These are phyloP conservation scores for Lentinula detonsa DNA, from an alignment of 768 basidiomycete genomes.

Conservation along the genomic window DNA sequence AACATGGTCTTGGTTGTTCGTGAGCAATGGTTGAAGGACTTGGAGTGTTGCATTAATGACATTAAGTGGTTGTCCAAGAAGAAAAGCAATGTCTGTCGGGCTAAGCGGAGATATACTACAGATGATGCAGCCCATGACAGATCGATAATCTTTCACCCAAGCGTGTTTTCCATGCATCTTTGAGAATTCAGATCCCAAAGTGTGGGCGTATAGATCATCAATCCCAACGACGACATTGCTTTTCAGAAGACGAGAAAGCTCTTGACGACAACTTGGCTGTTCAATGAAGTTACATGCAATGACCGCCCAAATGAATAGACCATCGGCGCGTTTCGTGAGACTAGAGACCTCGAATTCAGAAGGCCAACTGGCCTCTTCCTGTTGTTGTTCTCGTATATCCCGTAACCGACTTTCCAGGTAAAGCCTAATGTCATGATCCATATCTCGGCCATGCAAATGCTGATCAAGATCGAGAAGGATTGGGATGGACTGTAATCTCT, in stretches of 20 bases:
- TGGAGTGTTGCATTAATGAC: background rate
- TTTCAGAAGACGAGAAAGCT: background rate
- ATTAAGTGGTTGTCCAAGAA: background rate
- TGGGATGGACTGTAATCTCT: background rate
- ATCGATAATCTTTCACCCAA: background rate
- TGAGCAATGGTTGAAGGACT: background rate
- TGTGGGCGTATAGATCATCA: background rate
- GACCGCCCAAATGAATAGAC: constrained; percentile 1
- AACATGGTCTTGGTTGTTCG: background rate
- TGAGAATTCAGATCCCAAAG: background rate
- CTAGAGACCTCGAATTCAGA: background rate
- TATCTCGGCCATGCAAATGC: background rate
- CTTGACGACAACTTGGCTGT: constrained; percentile 1
- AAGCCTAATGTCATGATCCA: background rate
- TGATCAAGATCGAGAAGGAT: constrained; percentile 1
- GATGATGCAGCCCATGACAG: background rate
- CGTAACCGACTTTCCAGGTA: background rate
- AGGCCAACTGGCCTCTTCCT: background rate
- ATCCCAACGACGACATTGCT: background rate
- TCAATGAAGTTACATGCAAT: constrained; percentile 2
- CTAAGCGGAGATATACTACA: background rate
- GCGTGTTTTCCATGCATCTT: background rate
- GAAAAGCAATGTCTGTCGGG: background rate
- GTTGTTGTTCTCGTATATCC: background rate
- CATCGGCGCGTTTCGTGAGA: background rate